Evolutionary conservation across 2,329 filamentous ascomycete species (phyloP).

Genomic region (Tolypocladium endophyticum): DNA sequence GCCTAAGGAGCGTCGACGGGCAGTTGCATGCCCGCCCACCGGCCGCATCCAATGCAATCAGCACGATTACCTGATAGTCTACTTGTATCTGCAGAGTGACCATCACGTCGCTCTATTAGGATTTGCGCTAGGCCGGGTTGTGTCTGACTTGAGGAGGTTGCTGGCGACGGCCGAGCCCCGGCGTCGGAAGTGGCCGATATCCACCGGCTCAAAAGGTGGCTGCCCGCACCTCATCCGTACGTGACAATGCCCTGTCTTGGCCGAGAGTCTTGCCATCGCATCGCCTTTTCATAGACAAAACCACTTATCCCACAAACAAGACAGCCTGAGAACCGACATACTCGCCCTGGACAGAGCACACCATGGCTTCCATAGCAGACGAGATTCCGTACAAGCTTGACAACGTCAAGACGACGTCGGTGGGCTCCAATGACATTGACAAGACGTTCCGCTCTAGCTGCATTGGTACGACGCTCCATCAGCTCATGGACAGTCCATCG

Average conservation of each 20-base stretch:
- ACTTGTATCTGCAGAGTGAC: neutral
- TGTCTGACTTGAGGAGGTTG: neutral
- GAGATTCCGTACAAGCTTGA: slow-evolving; percentile 47
- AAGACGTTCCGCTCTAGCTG: slow-evolving; percentile 48
- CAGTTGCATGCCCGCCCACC: neutral
- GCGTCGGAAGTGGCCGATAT: slow-evolving; percentile 6
- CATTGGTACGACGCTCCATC: slow-evolving; percentile 38
- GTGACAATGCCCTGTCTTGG: neutral
- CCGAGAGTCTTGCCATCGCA: neutral
- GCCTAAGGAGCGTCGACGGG: neutral
- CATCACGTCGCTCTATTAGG: neutral
- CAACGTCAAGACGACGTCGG: slow-evolving; percentile 34
- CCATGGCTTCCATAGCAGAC: slow-evolving; percentile 27
- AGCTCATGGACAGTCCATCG: neutral
- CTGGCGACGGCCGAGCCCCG: neutral
- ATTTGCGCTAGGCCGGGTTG: neutral
- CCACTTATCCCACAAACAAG: neutral
- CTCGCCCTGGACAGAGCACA: slow-evolving; percentile 1
- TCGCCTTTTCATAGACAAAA: neutral
- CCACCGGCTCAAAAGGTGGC: neutral
- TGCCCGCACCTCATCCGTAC: neutral
- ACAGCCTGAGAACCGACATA: neutral
- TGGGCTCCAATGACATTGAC: slow-evolving; percentile 47
- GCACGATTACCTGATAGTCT: neutral
- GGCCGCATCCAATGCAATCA: neutral